Percentiles rank a stretch among this genome's conserved stretches.
These are phyloP conservation scores for Ophioceras dolichostomum DNA, from an alignment of 2,329 filamentous ascomycete species.

Conservation along the genomic window DNA sequence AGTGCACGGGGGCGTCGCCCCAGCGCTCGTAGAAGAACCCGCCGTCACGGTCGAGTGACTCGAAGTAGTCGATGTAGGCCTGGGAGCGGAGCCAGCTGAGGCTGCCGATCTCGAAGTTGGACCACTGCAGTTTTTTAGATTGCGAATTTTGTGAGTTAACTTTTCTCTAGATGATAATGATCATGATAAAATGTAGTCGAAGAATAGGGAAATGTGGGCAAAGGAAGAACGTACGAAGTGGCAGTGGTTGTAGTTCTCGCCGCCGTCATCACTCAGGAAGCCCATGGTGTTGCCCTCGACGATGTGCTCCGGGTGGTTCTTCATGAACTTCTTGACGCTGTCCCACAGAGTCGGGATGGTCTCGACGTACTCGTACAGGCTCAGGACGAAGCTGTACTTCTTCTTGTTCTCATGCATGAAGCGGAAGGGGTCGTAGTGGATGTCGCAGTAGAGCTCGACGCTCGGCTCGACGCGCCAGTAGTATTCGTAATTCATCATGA, in stretches of 20 bases:
- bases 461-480: slow-evolving; percentile 99
- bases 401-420: slow-evolving; percentile 94
- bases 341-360: slow-evolving; percentile 96
- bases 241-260: slow-evolving; percentile 90
- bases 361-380: slow-evolving; percentile 91
- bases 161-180: no score
- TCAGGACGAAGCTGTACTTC: slow-evolving; percentile 96
- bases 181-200: neutral
- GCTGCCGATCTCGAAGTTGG: slow-evolving; percentile 95
- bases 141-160: no score
- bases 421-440: slow-evolving; percentile 92
- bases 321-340: slow-evolving; percentile 88
- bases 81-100: slow-evolving; percentile 86
- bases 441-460: slow-evolving; percentile 91
- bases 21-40: slow-evolving; percentile 99
- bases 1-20: slow-evolving; percentile 96
- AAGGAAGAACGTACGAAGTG: slow-evolving; percentile 62
- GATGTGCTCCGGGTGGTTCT: slow-evolving; percentile 80
- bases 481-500: slow-evolving; percentile 96
- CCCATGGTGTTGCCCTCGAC: slow-evolving; percentile 72
- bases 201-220: neutral
- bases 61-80: slow-evolving; percentile 84
- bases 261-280: slow-evolving; percentile 84
- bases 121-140: slow-evolving; percentile 65
- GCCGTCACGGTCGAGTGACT: slow-evolving; percentile 75